Evolutionary conservation across 345 rosid genomes (phyloP).

Genomic region (Gossypium stocksii): DNA sequence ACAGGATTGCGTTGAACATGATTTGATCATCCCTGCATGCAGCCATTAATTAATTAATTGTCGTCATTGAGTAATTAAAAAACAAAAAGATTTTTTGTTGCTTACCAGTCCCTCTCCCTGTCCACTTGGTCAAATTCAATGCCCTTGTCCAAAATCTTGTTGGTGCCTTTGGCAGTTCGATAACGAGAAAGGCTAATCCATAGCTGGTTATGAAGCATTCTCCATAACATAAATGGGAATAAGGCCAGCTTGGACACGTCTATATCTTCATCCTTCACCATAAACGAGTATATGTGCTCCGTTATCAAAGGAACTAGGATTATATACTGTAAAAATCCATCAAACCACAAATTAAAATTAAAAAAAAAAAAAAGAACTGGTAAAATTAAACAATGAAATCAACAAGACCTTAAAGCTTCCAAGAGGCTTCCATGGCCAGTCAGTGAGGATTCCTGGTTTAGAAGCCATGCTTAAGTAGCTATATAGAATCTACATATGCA

Average conservation of each 20-base stretch:
- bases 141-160: conserved; percentile 55
- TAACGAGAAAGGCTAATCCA: conserved; percentile 68
- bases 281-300: conserved; percentile 30
- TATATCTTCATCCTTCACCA: conserved; percentile 28
- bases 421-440: conserved; percentile 58
- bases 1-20: conserved; percentile 45
- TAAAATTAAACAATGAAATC: not conserved
- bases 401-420: conserved; percentile 47
- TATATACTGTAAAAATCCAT: conserved; percentile 33
- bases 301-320: conserved; percentile 42
- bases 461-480: conserved; percentile 37
- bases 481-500: not conserved
- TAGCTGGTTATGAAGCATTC: conserved; percentile 60
- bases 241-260: conserved; percentile 33
- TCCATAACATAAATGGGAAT: conserved; percentile 41
- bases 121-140: conserved; percentile 82
- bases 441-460: conserved; percentile 51
- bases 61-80: not conserved
- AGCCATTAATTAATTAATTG: not conserved
- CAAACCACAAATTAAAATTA: not conserved
- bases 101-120: conserved; percentile 45
- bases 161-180: conserved; percentile 52
- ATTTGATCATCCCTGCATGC: conserved; percentile 74
- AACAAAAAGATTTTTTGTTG: not conserved
- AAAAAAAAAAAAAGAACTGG: not conserved